Evolutionary conservation across 352 stramenopile species (phyloP), one percentile per base, ranked within the genome.

Genomic region (Pythium oligandrum): DNA sequence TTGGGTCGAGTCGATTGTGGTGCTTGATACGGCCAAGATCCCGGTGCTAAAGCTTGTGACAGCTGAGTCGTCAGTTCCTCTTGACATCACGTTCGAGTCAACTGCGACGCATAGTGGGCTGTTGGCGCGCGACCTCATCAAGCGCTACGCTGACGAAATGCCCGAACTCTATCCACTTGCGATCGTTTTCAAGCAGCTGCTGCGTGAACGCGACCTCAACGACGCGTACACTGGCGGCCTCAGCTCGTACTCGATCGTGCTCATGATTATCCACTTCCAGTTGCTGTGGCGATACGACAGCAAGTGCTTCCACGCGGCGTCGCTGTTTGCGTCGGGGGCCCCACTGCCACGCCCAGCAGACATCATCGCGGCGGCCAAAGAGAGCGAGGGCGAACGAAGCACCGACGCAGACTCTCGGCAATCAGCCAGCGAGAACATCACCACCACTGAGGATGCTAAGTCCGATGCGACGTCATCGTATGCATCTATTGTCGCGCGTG

Each of bases 191-290:
- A 97, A 97, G 71, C 84, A 96, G 49, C 62, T 97, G 12, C 68
- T 97, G 40, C 82, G 86, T 7, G 86, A 92, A 57, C 83, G 89
- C 11, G 84, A 90, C 39, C 66, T 97, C 8, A 97, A 97, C 57
- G 88, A 97, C 59, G 84, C 86, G 6, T 97, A 96, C 62, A 96
- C 85, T 0, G 90, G 90, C 39, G 90, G 90, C 2, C 68, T 97
- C 3, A 96, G 85, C 53, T 96, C 84, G 48, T 97, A 97, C 64
- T 95, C 87, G 31, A 69, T 96, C n/a, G 85, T 96, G 51, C 71
- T 97, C 6, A 97, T 97, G 90, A 80, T 96, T 52, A 84, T 95
- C 50, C 83, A 93, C 56, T 93, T 93, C 32, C 84, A 78, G 42
- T 71, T 90, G 59, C 58, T 95, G 31, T 87, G 82, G 73, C 61